These are phyloP conservation scores for Cladosporium sp. DNA, from an alignment of 2,329 filamentous ascomycete species.

Conservation along the genomic window DNA sequence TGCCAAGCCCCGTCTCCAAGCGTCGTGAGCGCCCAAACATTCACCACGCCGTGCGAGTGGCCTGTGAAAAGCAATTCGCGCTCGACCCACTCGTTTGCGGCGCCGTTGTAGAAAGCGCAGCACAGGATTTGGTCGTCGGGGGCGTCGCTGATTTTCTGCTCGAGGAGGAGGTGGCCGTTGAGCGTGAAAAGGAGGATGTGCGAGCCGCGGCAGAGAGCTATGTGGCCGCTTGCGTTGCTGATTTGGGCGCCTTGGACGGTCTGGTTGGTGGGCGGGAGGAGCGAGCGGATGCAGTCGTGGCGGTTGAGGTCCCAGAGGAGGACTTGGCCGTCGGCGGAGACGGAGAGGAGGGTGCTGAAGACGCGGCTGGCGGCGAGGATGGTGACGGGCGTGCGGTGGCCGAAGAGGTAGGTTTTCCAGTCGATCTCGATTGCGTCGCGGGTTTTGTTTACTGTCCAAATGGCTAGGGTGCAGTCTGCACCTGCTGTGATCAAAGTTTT, in stretches of 20 bases:
- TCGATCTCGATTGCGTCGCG: constrained; percentile 72
- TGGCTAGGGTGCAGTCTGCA: constrained; percentile 83
- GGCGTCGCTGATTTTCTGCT: constrained; percentile 71
- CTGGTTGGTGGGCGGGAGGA: constrained; percentile 51
- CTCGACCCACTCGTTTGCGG: constrained; percentile 86
- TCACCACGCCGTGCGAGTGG: constrained; percentile 76
- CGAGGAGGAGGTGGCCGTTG: constrained; percentile 76
- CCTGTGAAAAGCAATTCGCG: constrained; percentile 84
- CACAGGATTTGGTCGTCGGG: constrained; percentile 66
- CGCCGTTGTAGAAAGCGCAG: constrained; percentile 89
- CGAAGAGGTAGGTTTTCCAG: constrained; percentile 76
- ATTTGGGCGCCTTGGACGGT: constrained; percentile 68
- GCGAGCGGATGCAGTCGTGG: constrained; percentile 64
- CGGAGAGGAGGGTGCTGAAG: constrained; percentile 82
- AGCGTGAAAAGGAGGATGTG: constrained; percentile 76
- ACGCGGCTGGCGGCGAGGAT: constrained; percentile 79
- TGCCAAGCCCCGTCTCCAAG: constrained; percentile 62
- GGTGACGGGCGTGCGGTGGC: constrained; percentile 79
- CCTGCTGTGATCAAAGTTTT: constrained; percentile 88
- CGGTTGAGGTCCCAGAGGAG: constrained; percentile 94
- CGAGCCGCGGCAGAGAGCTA: constrained; percentile 74
- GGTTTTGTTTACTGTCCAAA: constrained; percentile 63
- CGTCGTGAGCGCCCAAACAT: constrained; percentile 59
- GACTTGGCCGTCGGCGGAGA: constrained; percentile 73
- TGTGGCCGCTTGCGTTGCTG: constrained; percentile 86